Percentiles rank a stretch among this genome's conserved stretches.
These are phyloP conservation scores for Echinosophora koreensis DNA, from an alignment of 306 rosid species.

Conservation along the genomic window DNA sequence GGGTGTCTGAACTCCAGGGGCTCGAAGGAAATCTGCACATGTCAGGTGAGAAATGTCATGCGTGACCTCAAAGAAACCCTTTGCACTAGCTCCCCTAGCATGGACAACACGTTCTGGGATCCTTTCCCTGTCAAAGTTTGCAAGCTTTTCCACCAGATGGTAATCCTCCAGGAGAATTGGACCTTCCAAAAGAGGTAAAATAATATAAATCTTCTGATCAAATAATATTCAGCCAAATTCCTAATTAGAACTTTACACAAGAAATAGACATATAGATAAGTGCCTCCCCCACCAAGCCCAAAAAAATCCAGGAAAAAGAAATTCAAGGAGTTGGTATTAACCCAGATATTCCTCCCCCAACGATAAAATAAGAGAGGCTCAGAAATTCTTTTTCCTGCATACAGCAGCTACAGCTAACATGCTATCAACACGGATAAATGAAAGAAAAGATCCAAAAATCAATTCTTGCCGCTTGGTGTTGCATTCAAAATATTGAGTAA, in stretches of 20 bases:
- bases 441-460: background rate
- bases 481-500: constrained; percentile 22
- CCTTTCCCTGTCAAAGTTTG: constrained; percentile 87
- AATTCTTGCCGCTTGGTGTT: background rate
- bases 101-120: constrained; percentile 97
- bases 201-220: constrained; percentile 6
- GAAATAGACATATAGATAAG: constrained; percentile 5
- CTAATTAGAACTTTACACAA: background rate
- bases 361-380: background rate
- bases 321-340: background rate
- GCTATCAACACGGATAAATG: constrained; percentile 6
- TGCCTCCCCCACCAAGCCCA: background rate
- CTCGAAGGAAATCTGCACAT: constrained; percentile 95
- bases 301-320: background rate
- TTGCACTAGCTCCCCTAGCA: constrained; percentile 99
- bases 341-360: background rate
- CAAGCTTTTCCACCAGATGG: constrained; percentile 92
- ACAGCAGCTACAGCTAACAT: background rate
- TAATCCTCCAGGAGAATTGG: constrained; percentile 96
- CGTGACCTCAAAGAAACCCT: constrained; percentile 98
- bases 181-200: constrained; percentile 58
- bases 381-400: background rate
- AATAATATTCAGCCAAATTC: constrained; percentile 17
- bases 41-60: constrained; percentile 86
- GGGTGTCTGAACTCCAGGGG: constrained; percentile 97